These are phyloP conservation scores for Yamadazyma trypodendri DNA, from an alignment of 1,139 yeast genomes.

Conservation along the genomic window DNA sequence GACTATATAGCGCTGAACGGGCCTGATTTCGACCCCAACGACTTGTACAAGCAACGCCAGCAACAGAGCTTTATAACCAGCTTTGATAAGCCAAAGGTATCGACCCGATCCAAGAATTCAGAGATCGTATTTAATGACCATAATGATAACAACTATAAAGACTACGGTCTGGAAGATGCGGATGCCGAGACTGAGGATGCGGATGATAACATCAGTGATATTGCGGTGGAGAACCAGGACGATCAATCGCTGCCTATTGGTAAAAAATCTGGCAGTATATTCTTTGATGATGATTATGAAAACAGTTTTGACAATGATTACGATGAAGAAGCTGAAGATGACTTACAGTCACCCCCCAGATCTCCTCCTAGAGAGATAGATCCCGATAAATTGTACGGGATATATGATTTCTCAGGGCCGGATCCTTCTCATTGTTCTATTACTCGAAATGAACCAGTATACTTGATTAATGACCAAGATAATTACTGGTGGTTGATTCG, in stretches of 20 bases:
- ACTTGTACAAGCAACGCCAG: constrained; percentile 38
- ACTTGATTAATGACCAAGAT: constrained; percentile 81
- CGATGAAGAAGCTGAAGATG: constrained; percentile 23
- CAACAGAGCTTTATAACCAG: constrained; percentile 28
- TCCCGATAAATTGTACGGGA: constrained; percentile 81
- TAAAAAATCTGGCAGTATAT: constrained; percentile 11
- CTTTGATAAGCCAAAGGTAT: constrained; percentile 19
- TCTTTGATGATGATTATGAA: constrained; percentile 12
- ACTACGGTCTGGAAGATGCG: constrained; percentile 1
- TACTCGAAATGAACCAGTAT: constrained; percentile 77
- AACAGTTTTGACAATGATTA: constrained; percentile 18
- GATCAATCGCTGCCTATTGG: constrained; percentile 1
- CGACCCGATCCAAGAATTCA: neutral
- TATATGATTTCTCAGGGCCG: constrained; percentile 86
- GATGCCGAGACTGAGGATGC: constrained; percentile 2
- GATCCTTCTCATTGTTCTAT: constrained; percentile 91
- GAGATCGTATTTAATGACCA: neutral
- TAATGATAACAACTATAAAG: constrained; percentile 1
- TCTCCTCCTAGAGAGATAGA: constrained; percentile 83
- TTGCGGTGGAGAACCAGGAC: neutral
- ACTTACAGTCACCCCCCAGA: constrained; percentile 66
- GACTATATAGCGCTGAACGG: constrained; percentile 15
- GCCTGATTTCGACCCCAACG: constrained; percentile 31
- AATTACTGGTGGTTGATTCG: constrained; percentile 96
- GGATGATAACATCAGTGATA: neutral